Conservation (phyloP, 78 protist genomes). For the Dictyostelium discoideum region dicty_2.7 NC_007089.4:3727001-3727500, state of each 20-base stretch:
- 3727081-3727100: not conserved
- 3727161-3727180: not conserved
- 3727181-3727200: not conserved
- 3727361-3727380: constrained; percentile 95
- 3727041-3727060: not conserved
- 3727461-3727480: constrained; percentile 86
- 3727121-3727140: not conserved
- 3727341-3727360: constrained; percentile 97
- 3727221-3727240: constrained; percentile 91
- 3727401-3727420: constrained; percentile 93
- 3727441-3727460: constrained; percentile 79
- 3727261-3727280: constrained; percentile 92
- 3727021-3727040: not conserved
- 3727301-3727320: constrained; percentile 87
- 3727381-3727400: constrained; percentile 89
- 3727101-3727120: not conserved
- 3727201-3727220: constrained; percentile 82
- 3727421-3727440: constrained; percentile 98
- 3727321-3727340: constrained; percentile 91
- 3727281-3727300: constrained; percentile 86
- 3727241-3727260: constrained; percentile 94
- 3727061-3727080: not conserved
- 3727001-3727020: not conserved
- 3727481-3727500: constrained; percentile 89
- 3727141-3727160: not conserved